Evolutionary conservation across 306 rosid genomes (phyloP).

Genomic region (Pueraria montana): DNA sequence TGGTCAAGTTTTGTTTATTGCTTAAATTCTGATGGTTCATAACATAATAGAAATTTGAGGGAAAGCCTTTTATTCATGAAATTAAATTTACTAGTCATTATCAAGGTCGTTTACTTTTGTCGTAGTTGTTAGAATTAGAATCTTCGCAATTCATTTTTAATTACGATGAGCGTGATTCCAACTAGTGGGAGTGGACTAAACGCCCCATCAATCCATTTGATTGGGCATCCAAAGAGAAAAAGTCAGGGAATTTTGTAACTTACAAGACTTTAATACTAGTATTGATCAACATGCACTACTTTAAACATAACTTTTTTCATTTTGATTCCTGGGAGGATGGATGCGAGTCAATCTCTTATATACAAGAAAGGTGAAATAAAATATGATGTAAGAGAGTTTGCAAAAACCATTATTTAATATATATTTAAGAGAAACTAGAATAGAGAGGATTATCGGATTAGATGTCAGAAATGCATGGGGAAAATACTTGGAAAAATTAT

Average conservation of each 20-base stretch:
- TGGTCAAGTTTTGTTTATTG: background rate
- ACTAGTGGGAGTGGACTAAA: background rate
- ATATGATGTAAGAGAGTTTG: background rate
- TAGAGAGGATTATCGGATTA: background rate
- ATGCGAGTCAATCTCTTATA: background rate
- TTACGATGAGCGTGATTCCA: background rate
- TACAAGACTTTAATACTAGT: background rate
- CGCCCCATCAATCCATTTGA: background rate
- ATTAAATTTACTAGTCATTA: background rate
- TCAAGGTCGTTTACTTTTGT: background rate
- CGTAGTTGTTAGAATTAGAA: background rate
- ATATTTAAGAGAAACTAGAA: background rate
- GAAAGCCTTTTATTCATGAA: background rate
- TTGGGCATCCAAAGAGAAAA: conserved; percentile 4
- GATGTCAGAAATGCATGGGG: background rate
- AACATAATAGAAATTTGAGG: background rate
- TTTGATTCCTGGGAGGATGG: background rate
- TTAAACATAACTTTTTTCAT: background rate
- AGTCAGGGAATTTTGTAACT: conserved; percentile 24
- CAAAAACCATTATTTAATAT: background rate
- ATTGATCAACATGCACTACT: background rate
- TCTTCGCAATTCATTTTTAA: background rate
- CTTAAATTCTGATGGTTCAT: background rate
- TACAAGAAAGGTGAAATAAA: background rate
- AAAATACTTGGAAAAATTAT: background rate